Conservation (phyloP, 169 alveolate species). For the Plasmodium chabaudi region DNA sequence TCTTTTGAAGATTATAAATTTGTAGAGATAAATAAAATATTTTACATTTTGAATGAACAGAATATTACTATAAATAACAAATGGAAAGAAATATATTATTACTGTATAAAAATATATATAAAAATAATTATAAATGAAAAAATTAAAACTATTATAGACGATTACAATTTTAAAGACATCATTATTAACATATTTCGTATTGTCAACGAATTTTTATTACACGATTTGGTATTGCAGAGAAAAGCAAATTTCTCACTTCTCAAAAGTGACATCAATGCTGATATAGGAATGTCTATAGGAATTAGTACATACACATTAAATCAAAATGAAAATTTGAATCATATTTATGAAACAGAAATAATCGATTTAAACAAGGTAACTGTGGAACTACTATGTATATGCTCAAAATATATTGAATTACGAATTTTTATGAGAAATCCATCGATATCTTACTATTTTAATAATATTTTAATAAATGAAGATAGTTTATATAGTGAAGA, state of each 20-base stretch:
- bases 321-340: neutral
- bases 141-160: conserved; percentile 18
- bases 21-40: conserved; percentile 65
- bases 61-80: conserved; percentile 34
- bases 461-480: conserved; percentile 41
- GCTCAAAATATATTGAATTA: conserved; percentile 35
- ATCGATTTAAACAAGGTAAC: conserved; percentile 39
- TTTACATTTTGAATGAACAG: conserved; percentile 38
- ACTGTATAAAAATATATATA: conserved; percentile 54
- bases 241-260: neutral
- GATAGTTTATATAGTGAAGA: conserved; percentile 41
- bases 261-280: neutral
- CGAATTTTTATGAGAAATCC: conserved; percentile 42
- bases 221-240: conserved; percentile 19
- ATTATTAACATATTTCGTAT: conserved; percentile 36
- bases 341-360: neutral
- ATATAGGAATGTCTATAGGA: too few species aligned
- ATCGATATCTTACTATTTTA: conserved; percentile 21
- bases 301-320: neutral
- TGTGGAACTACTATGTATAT: conserved; percentile 28
- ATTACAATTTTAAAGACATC: conserved; percentile 32
- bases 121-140: conserved; percentile 50
- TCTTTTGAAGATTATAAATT: conserved; percentile 48
- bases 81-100: conserved; percentile 69
- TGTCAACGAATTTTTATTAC: conserved; percentile 31